Conservation (phyloP, 23 red algal species). For the Gracilaria caudata region DNA sequence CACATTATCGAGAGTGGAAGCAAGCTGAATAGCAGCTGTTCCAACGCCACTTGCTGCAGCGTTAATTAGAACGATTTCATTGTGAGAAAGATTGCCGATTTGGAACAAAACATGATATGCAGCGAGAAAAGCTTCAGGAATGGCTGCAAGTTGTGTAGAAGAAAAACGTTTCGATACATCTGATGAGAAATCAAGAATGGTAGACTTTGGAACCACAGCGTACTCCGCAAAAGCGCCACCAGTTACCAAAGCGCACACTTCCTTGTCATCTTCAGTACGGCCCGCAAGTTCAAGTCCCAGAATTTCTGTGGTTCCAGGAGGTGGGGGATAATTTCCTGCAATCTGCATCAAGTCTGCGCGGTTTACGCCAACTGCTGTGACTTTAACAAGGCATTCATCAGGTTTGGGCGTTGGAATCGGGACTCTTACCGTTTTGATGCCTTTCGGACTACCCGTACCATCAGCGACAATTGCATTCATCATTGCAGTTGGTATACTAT, state of each 20-base stretch:
- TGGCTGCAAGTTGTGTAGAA: slow-evolving; percentile 67
- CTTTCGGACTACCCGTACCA: background rate
- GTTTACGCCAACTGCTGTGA: slow-evolving; percentile 81
- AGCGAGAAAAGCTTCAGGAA: slow-evolving; percentile 85
- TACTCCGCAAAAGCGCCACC: slow-evolving; percentile 90
- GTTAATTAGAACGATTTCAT: slow-evolving; percentile 84
- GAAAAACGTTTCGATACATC: slow-evolving; percentile 33
- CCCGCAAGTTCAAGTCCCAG: slow-evolving; percentile 85
- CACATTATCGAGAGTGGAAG: slow-evolving; percentile 53
- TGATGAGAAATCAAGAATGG: slow-evolving; percentile 49
- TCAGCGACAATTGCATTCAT: slow-evolving; percentile 51
- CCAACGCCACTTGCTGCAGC: slow-evolving; percentile 88
- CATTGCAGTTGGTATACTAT: background rate
- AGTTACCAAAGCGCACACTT: slow-evolving; percentile 76
- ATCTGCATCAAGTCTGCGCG: slow-evolving; percentile 86
- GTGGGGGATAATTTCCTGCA: slow-evolving; percentile 87
- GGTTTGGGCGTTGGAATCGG: slow-evolving; percentile 40
- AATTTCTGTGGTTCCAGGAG: slow-evolving; percentile 77
- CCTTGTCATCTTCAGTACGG: slow-evolving; percentile 48
- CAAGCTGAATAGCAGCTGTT: slow-evolving; percentile 81
- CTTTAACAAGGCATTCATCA: slow-evolving; percentile 66
- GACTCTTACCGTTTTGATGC: slow-evolving; percentile 16
- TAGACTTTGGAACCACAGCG: slow-evolving; percentile 45
- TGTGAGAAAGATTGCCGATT: slow-evolving; percentile 36
- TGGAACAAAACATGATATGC: slow-evolving; percentile 87